Conservation (phyloP, 2,329 filamentous ascomycete genomes). For the Fusarium musae region DNA sequence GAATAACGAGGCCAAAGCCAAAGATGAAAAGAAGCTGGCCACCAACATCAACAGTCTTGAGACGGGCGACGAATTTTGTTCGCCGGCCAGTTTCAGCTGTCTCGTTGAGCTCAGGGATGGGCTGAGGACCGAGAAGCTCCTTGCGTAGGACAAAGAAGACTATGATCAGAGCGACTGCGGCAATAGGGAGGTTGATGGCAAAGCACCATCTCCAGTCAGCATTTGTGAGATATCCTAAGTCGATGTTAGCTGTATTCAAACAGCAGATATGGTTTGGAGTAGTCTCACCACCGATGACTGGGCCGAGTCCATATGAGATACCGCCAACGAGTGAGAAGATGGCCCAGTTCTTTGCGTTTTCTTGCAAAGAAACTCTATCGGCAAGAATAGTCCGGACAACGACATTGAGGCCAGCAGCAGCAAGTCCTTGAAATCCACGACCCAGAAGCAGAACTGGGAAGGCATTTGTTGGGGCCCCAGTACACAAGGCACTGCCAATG, state of each 20-base stretch:
- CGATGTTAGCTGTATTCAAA: constrained; percentile 5
- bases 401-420: constrained; percentile 70
- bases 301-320: constrained; percentile 68
- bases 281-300: constrained; percentile 64
- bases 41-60: constrained; percentile 66
- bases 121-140: constrained; percentile 66
- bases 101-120: constrained; percentile 58
- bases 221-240: constrained; percentile 59
- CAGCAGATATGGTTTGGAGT: no score
- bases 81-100: constrained; percentile 48
- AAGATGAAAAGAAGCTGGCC: constrained; percentile 67
- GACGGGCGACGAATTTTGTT: constrained; percentile 54
- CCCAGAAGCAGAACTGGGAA: constrained; percentile 72
- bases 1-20: constrained; percentile 63
- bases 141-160: constrained; percentile 67
- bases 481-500: constrained; percentile 70
- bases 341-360: constrained; percentile 71
- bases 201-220: constrained; percentile 75
- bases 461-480: constrained; percentile 62
- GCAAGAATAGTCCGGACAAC: constrained; percentile 71
- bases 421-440: constrained; percentile 70
- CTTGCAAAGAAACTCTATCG: constrained; percentile 69
- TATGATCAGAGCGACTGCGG: constrained; percentile 61
- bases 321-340: constrained; percentile 70
- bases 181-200: constrained; percentile 69